Conservation (phyloP, 805 yeast genomes). For the Teunomyces pallodes region DNA sequence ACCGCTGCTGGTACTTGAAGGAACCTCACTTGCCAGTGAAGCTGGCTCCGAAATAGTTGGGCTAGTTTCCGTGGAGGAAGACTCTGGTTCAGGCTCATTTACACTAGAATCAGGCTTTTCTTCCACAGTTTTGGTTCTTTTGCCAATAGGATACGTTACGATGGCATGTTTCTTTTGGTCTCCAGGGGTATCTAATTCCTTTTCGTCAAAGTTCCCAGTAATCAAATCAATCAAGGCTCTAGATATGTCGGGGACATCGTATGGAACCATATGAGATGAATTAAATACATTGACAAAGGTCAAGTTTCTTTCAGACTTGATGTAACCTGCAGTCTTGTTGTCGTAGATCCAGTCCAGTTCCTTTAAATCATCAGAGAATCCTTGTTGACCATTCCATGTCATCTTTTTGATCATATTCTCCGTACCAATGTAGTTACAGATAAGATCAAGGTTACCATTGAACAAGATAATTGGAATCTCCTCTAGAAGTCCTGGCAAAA, state of each 20-base stretch:
- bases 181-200: constrained; percentile 12
- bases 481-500: constrained; percentile 65
- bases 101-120: background rate
- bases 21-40: background rate
- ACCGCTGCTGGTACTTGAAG: background rate
- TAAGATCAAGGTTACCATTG: constrained; percentile 84
- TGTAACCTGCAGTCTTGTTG: constrained; percentile 33
- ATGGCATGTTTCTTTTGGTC: constrained; percentile 17
- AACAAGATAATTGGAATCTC: constrained; percentile 66
- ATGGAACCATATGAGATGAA: constrained; percentile 94
- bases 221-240: constrained; percentile 66
- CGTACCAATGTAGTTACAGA: constrained; percentile 81
- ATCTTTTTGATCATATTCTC: constrained; percentile 61
- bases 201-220: constrained; percentile 27
- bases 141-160: constrained; percentile 31
- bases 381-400: constrained; percentile 57
- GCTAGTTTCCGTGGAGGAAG: background rate
- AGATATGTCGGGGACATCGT: constrained; percentile 67
- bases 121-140: constrained; percentile 10
- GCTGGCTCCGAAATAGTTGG: constrained; percentile 1
- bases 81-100: background rate
- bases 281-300: constrained; percentile 72
- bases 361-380: constrained; percentile 41
- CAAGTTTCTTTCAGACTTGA: constrained; percentile 59
- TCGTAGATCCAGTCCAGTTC: constrained; percentile 45